A percentile compares a stretch with the other conserved stretches of the same genome.
Evolutionary conservation across 2,329 filamentous ascomycete genomes (phyloP).

Genomic region (Trematosphaeria pertusa): DNA sequence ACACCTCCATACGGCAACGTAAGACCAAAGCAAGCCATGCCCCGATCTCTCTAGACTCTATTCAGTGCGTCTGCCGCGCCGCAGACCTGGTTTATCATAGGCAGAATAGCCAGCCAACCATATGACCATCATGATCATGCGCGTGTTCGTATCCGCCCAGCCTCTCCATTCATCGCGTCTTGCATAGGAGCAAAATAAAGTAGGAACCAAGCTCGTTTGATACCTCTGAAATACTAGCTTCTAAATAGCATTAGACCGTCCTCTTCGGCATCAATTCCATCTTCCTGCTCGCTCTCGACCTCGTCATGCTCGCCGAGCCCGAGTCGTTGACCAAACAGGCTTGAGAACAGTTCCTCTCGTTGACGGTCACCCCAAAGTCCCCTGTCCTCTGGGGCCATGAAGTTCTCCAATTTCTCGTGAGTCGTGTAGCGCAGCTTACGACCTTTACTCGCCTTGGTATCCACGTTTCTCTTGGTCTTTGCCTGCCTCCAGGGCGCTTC

Average conservation of each 20-base stretch:
- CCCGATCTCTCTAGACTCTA: no score
- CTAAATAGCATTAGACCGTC: slow-evolving; percentile 50
- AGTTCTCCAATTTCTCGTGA: slow-evolving; percentile 97
- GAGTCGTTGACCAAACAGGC: slow-evolving; percentile 56
- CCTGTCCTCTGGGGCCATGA: slow-evolving; percentile 91
- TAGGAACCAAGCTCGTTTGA: no score
- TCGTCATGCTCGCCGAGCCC: slow-evolving; percentile 53
- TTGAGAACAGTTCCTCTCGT: slow-evolving; percentile 67
- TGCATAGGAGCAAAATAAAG: no score
- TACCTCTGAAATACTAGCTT: no score
- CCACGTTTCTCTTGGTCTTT: slow-evolving; percentile 85
- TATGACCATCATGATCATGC: no score
- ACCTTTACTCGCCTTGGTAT: slow-evolving; percentile 94
- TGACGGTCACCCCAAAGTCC: slow-evolving; percentile 80
- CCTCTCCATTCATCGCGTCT: no score
- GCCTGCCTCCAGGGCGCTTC: slow-evolving; percentile 69
- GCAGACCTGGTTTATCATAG: no score
- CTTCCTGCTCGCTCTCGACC: slow-evolving; percentile 43
- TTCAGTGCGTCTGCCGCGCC: no score
- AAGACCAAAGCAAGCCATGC: no score
- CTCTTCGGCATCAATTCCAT: slow-evolving; percentile 45
- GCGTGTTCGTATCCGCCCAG: no score
- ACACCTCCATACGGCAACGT: background rate
- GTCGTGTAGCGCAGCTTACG: slow-evolving; percentile 93
- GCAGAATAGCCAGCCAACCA: no score